A percentile compares a stretch with the other conserved stretches of the same genome.
Conservation (phyloP, 208 protist genomes). For the Leishmania braziliensis region DNA sequence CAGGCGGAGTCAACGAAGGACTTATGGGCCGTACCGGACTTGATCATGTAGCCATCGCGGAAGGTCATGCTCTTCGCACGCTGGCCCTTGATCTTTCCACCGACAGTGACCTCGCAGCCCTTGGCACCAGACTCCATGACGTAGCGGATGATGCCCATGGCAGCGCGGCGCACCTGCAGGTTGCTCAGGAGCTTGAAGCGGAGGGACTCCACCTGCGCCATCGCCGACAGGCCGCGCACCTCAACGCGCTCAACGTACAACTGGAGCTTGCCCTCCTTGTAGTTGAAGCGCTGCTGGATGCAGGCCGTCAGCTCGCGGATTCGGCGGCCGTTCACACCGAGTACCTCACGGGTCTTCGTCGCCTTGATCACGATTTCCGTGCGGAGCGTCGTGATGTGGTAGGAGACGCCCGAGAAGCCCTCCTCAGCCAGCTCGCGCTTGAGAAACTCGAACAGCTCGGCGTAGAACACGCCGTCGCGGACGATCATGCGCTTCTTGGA, state of each 20-base stretch:
- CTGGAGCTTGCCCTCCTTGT: slow-evolving; percentile 95
- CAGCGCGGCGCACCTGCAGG: slow-evolving; percentile 98
- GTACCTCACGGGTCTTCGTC: slow-evolving; percentile 96
- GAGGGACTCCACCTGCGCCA: slow-evolving; percentile 99
- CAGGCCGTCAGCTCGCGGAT: slow-evolving; percentile 98
- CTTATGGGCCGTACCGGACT: slow-evolving; percentile 94
- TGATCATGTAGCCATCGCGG: slow-evolving; percentile 99
- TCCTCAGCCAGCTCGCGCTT: slow-evolving; percentile 97
- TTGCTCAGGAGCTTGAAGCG: slow-evolving; percentile 98
- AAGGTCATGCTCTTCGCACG: slow-evolving; percentile 99
- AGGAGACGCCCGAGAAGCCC: slow-evolving; percentile 97
- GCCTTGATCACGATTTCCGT: slow-evolving; percentile 99
- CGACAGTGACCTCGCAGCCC: slow-evolving; percentile 99
- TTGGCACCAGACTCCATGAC: slow-evolving; percentile 99
- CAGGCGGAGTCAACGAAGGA: slow-evolving; percentile 96
- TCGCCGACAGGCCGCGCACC: slow-evolving; percentile 97
- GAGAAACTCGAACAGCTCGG: slow-evolving; percentile 99
- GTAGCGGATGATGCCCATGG: slow-evolving; percentile 98
- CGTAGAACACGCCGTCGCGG: slow-evolving; percentile 99
- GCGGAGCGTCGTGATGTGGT: slow-evolving; percentile 95
- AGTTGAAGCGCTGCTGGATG: slow-evolving; percentile 99
- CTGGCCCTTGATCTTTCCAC: slow-evolving; percentile 99
- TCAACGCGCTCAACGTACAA: slow-evolving; percentile 97
- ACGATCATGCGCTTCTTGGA: slow-evolving; percentile 98
- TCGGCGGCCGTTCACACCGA: slow-evolving; percentile 97